Percentiles rank a stretch among this genome's conserved stretches.
phyloP scores from a whole-genome alignment of 208 protist species.

The Leishmania braziliensis region DNA sequence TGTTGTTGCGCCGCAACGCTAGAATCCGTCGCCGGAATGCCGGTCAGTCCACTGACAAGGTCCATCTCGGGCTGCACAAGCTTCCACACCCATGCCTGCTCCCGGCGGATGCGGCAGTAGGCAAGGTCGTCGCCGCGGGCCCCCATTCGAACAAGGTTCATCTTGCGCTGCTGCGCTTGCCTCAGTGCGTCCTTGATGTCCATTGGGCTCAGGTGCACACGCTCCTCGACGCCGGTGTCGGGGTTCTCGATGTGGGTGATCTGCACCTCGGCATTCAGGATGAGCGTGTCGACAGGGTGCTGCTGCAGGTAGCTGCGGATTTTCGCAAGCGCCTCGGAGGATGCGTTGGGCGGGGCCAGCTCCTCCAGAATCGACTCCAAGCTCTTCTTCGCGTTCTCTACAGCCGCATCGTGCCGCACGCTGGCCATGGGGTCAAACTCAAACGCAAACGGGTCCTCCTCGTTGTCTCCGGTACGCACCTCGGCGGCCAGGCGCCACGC shows the following conservation, averaged over 20 bases:
- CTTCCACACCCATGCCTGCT: constrained; percentile 57
- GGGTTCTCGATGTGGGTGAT: constrained; percentile 87
- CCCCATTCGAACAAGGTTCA: constrained; percentile 90
- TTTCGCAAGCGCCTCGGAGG: constrained; percentile 51
- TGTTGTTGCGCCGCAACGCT: neutral
- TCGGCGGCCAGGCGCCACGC: neutral
- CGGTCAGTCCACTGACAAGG: constrained; percentile 26
- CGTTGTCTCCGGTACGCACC: neutral
- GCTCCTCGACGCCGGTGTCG: constrained; percentile 67
- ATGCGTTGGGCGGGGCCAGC: constrained; percentile 57
- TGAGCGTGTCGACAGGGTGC: constrained; percentile 83
- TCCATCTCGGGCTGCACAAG: constrained; percentile 74
- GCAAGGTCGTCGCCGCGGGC: constrained; percentile 58
- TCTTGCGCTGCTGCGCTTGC: constrained; percentile 53
- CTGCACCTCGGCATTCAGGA: constrained; percentile 60
- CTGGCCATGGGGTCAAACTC: constrained; percentile 82
- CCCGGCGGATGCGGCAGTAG: constrained; percentile 82
- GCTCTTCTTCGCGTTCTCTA: constrained; percentile 63
- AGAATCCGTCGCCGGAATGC: constrained; percentile 7
- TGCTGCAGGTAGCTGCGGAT: constrained; percentile 64
- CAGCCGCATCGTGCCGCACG: constrained; percentile 77
- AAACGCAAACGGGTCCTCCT: constrained; percentile 39
- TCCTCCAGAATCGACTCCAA: constrained; percentile 57
- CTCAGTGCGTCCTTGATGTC: constrained; percentile 69
- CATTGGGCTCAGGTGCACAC: constrained; percentile 67